These are phyloP conservation scores for Hordeum pubiflorum DNA, from an alignment of 202 grass and related monocot species.

Conservation along the genomic window DNA sequence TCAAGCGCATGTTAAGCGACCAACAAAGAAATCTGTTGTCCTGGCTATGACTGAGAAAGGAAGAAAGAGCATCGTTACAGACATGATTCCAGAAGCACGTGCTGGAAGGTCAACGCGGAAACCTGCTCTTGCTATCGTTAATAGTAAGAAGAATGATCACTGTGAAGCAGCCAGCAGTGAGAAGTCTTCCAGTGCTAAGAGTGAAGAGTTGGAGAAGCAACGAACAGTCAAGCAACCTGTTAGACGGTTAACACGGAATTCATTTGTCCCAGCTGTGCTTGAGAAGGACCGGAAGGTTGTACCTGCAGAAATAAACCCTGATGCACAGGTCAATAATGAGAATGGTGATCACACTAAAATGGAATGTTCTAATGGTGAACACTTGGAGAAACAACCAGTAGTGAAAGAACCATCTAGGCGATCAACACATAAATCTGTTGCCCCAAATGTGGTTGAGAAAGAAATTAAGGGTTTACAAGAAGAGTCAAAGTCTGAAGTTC, in stretches of 20 bases:
- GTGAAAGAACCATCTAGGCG: constrained; percentile 1
- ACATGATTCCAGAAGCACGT: constrained; percentile 8
- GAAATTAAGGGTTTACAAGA: neutral
- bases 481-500: neutral
- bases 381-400: constrained; percentile 8
- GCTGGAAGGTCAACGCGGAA: constrained; percentile 1
- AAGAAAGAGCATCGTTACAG: neutral
- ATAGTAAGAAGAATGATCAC: neutral
- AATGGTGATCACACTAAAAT: neutral
- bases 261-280: neutral
- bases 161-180: neutral
- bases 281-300: neutral
- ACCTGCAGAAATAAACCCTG: neutral
- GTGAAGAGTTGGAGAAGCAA: neutral
- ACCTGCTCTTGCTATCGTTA: constrained; percentile 2
- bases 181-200: neutral
- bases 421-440: constrained; percentile 21
- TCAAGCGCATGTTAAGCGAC: neutral
- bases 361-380: neutral
- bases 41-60: neutral
- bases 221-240: neutral
- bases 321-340: neutral
- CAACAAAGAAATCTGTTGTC: constrained; percentile 2
- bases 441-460: neutral
- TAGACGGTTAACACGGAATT: constrained; percentile 11